Percentiles rank a stretch among this genome's conserved stretches.
These are phyloP conservation scores for Hemisphaericaspora xylofermentans DNA, from an alignment of 1,139 yeast genomes.

Conservation along the genomic window DNA sequence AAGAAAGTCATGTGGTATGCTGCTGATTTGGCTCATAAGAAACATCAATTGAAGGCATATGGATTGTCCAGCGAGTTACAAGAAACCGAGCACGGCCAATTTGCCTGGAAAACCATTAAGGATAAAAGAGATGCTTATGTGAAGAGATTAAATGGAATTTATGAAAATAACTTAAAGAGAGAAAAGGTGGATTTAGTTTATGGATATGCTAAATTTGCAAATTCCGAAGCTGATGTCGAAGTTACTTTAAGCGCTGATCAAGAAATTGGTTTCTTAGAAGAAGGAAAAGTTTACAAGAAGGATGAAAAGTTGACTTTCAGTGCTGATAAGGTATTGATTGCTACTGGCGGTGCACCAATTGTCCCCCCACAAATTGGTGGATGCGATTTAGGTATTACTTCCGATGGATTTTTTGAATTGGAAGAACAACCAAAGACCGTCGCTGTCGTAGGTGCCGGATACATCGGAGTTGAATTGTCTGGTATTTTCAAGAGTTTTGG, in stretches of 20 bases:
- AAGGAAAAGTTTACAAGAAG: constrained; percentile 29
- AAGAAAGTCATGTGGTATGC: constrained; percentile 99
- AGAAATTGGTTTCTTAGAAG: constrained; percentile 34
- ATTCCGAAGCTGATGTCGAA: constrained; percentile 69
- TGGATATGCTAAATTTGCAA: constrained; percentile 82
- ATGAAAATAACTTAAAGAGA: constrained; percentile 78
- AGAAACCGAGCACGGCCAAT: constrained; percentile 52
- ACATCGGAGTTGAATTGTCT: constrained; percentile 92
- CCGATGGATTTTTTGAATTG: constrained; percentile 88
- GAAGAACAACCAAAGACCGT: constrained; percentile 84
- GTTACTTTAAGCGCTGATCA: constrained; percentile 55
- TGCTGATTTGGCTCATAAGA: constrained; percentile 77
- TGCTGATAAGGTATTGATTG: constrained; percentile 81
- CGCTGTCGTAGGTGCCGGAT: constrained; percentile 97
- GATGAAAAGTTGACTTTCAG: constrained; percentile 61
- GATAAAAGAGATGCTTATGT: constrained; percentile 90
- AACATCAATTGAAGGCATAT: constrained; percentile 74
- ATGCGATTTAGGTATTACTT: constrained; percentile 77
- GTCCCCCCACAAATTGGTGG: constrained; percentile 75
- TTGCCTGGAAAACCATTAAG: constrained; percentile 81
- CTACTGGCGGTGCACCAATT: constrained; percentile 89
- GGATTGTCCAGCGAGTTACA: constrained; percentile 60
- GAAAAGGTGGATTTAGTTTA: constrained; percentile 86
- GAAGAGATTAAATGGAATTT: constrained; percentile 83
- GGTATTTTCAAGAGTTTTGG: constrained; percentile 92